A percentile compares a stretch with the other conserved stretches of the same genome.
Conservation (phyloP, 2,329 filamentous ascomycete species). For the Penicillium sp. region DNA sequence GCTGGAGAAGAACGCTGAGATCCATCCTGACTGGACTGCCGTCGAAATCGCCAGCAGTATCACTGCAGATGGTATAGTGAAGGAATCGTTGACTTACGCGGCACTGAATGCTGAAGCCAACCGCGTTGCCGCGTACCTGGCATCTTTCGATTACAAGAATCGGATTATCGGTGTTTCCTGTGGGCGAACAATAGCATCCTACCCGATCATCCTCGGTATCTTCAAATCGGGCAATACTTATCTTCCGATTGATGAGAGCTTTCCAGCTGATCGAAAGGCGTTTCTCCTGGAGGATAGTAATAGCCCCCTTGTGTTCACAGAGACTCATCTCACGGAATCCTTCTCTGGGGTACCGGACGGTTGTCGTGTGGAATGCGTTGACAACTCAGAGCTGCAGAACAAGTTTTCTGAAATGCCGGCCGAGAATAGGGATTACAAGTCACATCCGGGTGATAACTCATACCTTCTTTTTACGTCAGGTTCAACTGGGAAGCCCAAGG, state of each 20-base stretch:
- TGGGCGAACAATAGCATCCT: slow-evolving; percentile 33
- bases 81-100: slow-evolving; percentile 33
- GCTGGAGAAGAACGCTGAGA: slow-evolving; percentile 32
- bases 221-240: slow-evolving; percentile 42
- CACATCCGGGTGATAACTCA: slow-evolving; percentile 25
- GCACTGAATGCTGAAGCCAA: slow-evolving; percentile 30
- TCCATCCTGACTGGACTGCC: slow-evolving; percentile 36
- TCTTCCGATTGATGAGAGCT: slow-evolving; percentile 40
- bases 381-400: slow-evolving; percentile 25
- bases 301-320: slow-evolving; percentile 37
- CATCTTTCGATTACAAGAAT: slow-evolving; percentile 26
- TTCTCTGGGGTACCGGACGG: slow-evolving; percentile 25
- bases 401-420: slow-evolving; percentile 24
- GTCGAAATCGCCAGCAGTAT: slow-evolving; percentile 35
- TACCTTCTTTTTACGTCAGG: slow-evolving; percentile 87
- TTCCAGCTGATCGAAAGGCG: slow-evolving; percentile 35
- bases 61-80: slow-evolving; percentile 24
- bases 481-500: slow-evolving; percentile 95
- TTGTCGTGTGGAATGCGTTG: slow-evolving; percentile 30
- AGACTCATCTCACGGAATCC: slow-evolving; percentile 21
- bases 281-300: slow-evolving; percentile 36
- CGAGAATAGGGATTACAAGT: slow-evolving; percentile 21
- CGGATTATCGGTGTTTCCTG: slow-evolving; percentile 36
- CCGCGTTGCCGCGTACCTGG: slow-evolving; percentile 32
- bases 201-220: slow-evolving; percentile 37